Base-by-base conservation (phyloP, 1,284 basidiomycete genomes). In the Peniophora sp. region DNA sequence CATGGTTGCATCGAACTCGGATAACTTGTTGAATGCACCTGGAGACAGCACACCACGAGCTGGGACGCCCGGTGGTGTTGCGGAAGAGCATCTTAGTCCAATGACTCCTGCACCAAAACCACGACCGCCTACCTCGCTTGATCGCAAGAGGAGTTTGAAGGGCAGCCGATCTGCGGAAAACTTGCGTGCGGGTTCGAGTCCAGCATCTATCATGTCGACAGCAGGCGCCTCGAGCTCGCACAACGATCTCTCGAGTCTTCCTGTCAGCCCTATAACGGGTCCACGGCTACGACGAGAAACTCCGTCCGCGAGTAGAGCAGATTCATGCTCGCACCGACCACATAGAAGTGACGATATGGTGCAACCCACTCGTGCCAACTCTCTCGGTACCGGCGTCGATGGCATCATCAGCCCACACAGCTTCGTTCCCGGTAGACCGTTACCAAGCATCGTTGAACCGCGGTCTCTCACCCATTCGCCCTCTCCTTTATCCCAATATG, bases 241-340 rank as follows among this genome's bases (percentile, higher is more conserved):
- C 53, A 77, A 76, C 36, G 85, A 81, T 57, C 61, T 74, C 14
- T 59, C 66, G 34, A 81, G 79, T 58, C 63, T 84, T 2, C 66
- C 70, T 2, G 63, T 62, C 25, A 66, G 77, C n/a, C 70, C 75
- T 11, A 63, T 66, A 8, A 12, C 27, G 12, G 27, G 12, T 32
- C 5, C 5, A 61, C 73, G 0, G 57, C 66, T 10, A 50, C 58
- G 14, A 32, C 64, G 11, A 51, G 58, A 17, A 20, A 55, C 56
- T 53, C 55, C 53, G 34, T 50, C 52, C 9, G 36, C 36, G 3
- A 55, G 52, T 47, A 49, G 52, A 35, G 19, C n/a, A 19, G 2
- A 23, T 32, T 17, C 48, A 35, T 9, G 44, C 20, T 47, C 47
- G 20, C 17, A n/a, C 5, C 35, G 44, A n/a, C 23, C 34, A n/a